Base-by-base conservation (phyloP, 1,284 basidiomycete genomes). In the Boletus putidus region DNA sequence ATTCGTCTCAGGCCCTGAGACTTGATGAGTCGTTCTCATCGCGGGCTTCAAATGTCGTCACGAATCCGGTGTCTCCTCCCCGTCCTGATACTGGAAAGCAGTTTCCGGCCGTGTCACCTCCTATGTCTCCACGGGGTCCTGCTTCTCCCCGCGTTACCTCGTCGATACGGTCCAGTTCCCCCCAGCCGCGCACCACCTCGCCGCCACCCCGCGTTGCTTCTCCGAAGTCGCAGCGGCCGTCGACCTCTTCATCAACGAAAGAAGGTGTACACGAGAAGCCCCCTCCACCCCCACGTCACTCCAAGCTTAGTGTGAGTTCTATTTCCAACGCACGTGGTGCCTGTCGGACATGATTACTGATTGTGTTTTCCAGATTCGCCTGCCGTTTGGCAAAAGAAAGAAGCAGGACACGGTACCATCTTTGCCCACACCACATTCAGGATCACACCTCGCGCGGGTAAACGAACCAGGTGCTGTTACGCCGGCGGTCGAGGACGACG, bases 331-430 rank as follows among this genome's bases (percentile, higher is more conserved):
- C 43, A 44, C 21, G 40, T 57, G 46, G 49, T 61, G 20, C 35
- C 18, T 50, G 44, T 50, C n/a, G 48, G 39, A 50, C 16, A 49
- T 63, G 50, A 62, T 51, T 47, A 51, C 46, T 66, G 54, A 66
- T 55, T 43, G 47, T 45, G 40, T 59, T 16, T 45, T 62, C 20
- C 65, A 91, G 89, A 82, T 92, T 60, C 89, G 88, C 53, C 72
- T 92, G 62, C 89, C 89, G 1, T 92, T 92, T 67, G 85, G 86
- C 39, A 83, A 79, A 72, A 89, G 83, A 76, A 90, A 88, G 77
- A 87, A 87, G 67, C 81, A 85, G 58, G 81, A 84, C 35, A 75
- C 79, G 53, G 63, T 68, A 62, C 78, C 80, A 36, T 78, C 84
- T 14, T 71, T 84, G 36, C 75, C 78, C 3, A 65, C 79, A 5